Base-by-base conservation (phyloP, 768 basidiomycete genomes). In the Gymnopilus dilepis region DNA sequence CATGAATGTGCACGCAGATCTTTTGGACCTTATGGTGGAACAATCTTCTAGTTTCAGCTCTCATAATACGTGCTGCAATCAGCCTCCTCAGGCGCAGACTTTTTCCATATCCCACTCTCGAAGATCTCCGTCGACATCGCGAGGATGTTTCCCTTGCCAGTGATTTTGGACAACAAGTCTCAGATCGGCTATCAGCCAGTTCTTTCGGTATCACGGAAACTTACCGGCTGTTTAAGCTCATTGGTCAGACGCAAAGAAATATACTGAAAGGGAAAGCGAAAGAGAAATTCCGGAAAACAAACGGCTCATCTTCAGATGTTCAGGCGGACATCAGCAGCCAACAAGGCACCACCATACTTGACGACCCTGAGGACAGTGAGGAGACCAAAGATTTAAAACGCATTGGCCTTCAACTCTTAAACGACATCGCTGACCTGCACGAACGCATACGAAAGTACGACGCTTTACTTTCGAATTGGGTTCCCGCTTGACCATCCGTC, bases 21-120 rank as follows among this genome's bases (percentile, higher is more conserved):
- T 90, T 82, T 64, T 90, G 89, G 89, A 70, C 79, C 34, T 66
- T 89, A 15, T 90, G 89, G 89, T 83, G 83, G 70, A 67, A 83
- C 54, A 78, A 88, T 65, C 67, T 87, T 13, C 76, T 91, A 4
- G 74, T 84, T 12, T 82, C 89, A 12, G 78, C 80, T 7, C 68
- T 87, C 24, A 61, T 87, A 50, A 69, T 83, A 41, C 76, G 79
- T 37, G 69, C 88, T 13, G 66, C 84, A 28, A 83, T 80, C 62
- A 66, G 78, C 40, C 79, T 90, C 48, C 34, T 85, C 30, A 78
- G 80, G 38, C 79, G 81, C 34, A 80, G 78, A 60, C 54, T 88
- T 30, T 76, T 82, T 17, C 78, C 84, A 3, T 85, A 88, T 63
- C 87, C 88, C 8, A 85, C 78, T 19, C 68, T 86, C 13, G 64